Base-by-base conservation (phyloP, 495 filamentous ascomycete genomes). In the Xylaria sp. region DNA sequence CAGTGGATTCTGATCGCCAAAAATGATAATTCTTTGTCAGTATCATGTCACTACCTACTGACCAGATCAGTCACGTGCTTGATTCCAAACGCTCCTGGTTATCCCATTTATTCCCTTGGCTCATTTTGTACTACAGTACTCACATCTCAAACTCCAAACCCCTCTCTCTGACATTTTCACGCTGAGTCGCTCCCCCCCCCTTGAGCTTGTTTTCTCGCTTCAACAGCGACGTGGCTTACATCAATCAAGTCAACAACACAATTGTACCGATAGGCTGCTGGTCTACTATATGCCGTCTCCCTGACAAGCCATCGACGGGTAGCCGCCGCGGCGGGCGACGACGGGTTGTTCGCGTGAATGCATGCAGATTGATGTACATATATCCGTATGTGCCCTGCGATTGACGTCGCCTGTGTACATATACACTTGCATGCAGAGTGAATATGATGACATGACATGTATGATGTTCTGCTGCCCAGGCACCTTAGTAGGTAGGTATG, bases 271-370 rank as follows among this genome's bases (percentile, higher is more conserved):
- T 43, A 9, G 37, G 44, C 29, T 63, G 63, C 46, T 44, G 55
- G 67, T n/a, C n/a, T n/a, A n/a, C n/a, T n/a, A n/a, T n/a, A n/a
- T n/a, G 44, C 57, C 64, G 14, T 67, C 31, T 37, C 46, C 21
- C 5, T n/a, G 5, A 57, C n/a, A 26, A 67, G 33, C 50, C 40
- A 55, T 14, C 29, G 44, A 37, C 44, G 68, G 59, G 46, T 46
- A 40, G 40, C 58, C 46, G 59, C 68, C 35, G 58, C 44, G 4
- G 67, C 57, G 58, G 58, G n/a, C 59, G 48, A 41, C 46, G 61
- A 35, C 68, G 48, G 48, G 57, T 52, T 63, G 58, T 53, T 53
- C 59, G 40, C 68, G 68, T 70, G 57, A 57, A 21, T 62, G 46
- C 58, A 63, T 70, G 58, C 68, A 70, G 35, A 31, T 24, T n/a